Base-by-base conservation (phyloP, 2,329 filamentous ascomycete species). In the Fusarium buharicum region DNA sequence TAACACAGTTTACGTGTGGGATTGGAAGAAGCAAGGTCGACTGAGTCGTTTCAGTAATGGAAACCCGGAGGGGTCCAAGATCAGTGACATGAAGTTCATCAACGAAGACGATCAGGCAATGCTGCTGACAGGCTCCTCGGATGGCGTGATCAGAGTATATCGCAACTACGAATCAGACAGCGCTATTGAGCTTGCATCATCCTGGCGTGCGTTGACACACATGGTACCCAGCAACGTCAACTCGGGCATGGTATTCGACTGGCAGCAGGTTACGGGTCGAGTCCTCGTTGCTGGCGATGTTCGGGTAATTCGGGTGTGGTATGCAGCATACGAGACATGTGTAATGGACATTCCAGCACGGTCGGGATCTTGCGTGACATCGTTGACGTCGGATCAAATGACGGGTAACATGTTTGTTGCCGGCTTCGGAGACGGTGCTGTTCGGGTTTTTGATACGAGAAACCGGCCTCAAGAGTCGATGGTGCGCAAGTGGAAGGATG, bases 51-150 rank as follows among this genome's bases (percentile, higher is more conserved):
- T 99, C 77, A 96, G 91, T 24, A 98, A 98, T 71, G 93, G 92
- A 44, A 99, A 99, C 70, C 95, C 95, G 0, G 83, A 88, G 28
- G 92, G 93, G 3, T 97, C 93, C 22, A 92, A 89, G 68, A 96
- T 99, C 70, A 97, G 93, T 50, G 93, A 98, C 74, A 88, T 97
- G 74, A 91, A 93, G 52, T 97, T 98, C 76, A 96, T 99, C 80
- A 99, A 99, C 68, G 95, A 99, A 76, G 95, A 99, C 70, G 95
- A 99, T 73, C 92, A 96, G 72, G 95, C 94, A 3, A 86, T 98
- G 63, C 79, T 99, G 53, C 92, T 99, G 86, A 97, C 92, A 1
- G 95, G 95, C 2, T 96, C 93, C 8, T 97, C 93, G 1, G 95
- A 99, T 71, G 95, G 95, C 48, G 92, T 98, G 16, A 86, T 99